Base-by-base conservation (phyloP, 2,329 filamentous ascomycete genomes). In the Ophiognomonia clavigignenti-juglandacearum region DNA sequence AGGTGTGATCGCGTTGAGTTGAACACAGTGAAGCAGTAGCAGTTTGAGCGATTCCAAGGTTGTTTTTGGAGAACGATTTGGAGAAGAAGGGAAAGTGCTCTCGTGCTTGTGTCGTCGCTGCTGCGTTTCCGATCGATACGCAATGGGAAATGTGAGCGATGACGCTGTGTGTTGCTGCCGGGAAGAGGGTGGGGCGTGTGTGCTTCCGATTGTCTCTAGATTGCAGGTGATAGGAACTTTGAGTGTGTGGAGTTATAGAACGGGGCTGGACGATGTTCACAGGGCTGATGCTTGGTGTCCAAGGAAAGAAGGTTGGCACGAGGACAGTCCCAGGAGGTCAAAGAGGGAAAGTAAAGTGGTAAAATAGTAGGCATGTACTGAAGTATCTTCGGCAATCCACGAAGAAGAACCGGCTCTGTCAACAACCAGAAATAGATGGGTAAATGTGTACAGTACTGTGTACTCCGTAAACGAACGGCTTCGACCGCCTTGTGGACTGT, bases 1-100 rank as follows among this genome's bases (percentile, higher is more conserved):
- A 27, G 38, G 36, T 49, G 31, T 51, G 46, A 39, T 51, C 31
- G 49, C 49, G 46, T 51, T 42, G 31, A 36, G 34, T 34, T 32
- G 29, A 32, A 6, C 13, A 6, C 4, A 13, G 29, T 14, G 6
- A 4, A 14, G 6, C 32, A 45, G 43, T 4, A 24, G 34, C 23
- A 23, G 38, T 23, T 39, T 16, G 11, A 36, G 34, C 22, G 9
- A 8, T 19, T 35, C 40, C 23, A 6, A 43, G 24, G 40, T 27
- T 39, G 31, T 41, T 38, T 34, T 39, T 38, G 10, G 37, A 31
- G 26, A 27, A 26, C 6, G 24, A 10, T 26, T 41, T 39, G 32
- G 20, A 37, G 31, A 36, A 43, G 20, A 29, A 27, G 35, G 22
- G 23, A 6, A 26, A 10, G 24, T 26, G 24, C 24, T 5, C 6